Base-by-base conservation (phyloP, 2,329 filamentous ascomycete genomes). In the Coniochaeta prunicola region DNA sequence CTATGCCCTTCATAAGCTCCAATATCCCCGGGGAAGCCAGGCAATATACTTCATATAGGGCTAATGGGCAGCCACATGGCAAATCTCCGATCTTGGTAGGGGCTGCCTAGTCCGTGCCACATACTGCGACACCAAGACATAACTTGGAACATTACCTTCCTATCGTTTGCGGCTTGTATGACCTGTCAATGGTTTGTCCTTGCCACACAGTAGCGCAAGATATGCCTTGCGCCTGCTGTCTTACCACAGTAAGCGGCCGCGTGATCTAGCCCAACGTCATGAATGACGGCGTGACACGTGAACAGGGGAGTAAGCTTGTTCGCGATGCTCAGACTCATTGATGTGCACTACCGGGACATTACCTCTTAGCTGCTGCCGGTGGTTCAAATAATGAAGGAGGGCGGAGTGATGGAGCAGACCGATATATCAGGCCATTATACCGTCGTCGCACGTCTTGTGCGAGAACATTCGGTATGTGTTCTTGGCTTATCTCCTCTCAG, bases 401-500 rank as follows among this genome's bases (percentile, higher is more conserved):
- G 30, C 30, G 24, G 45, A 50, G 12, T 26, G 4, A 50, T 50
- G 24, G 45, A 50, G 12, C 45, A 50, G 24, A 50, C 45, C 45
- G 45, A 50, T 50, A 50, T 50, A 17, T 50, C 45, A 50, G 21
- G 45, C 45, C 45, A 50, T 50, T 50, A 48, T 50, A 50, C 21
- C 45, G 24, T 50, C 24, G 13, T 30, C 13, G 4, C n/a, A 28
- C 45, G 30, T 50, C 30, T 26, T 50, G 45, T 50, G 24, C 45
- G 45, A 21, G n/a, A 45, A 50, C 24, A 10, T 15, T 30, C 13
- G 15, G 24, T 30, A 12, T 13, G 13, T 26, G 1, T 26, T 8
- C 21, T 21, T 4, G 21, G 10, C 26, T 50, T 50, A 28, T 26
- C 45, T 50, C n/a, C 26, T n/a, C 13, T 50, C 45, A 26, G 45